These are phyloP conservation scores for Diddensiella santjacobensis DNA, from an alignment of 805 yeast species.

Conservation along the genomic window DNA sequence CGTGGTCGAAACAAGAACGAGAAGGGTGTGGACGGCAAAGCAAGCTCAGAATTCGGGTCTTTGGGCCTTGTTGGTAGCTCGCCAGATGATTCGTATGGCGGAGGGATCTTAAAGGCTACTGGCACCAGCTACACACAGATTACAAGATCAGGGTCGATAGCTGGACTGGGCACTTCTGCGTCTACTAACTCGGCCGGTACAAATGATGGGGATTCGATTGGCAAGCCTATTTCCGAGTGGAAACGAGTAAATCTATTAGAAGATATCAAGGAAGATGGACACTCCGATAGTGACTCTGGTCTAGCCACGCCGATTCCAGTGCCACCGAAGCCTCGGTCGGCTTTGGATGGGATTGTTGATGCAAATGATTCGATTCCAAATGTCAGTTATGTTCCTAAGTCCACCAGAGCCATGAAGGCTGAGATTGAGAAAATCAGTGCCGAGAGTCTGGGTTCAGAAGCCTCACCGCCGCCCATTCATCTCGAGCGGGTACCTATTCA, in stretches of 20 bases:
- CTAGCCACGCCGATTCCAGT: slow-evolving; percentile 1
- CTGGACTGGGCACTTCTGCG: not conserved
- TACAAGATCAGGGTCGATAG: slow-evolving; percentile 5
- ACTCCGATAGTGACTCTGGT: slow-evolving; percentile 5
- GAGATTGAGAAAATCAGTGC: not conserved
- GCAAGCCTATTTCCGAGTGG: slow-evolving; percentile 9
- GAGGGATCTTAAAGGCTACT: not conserved
- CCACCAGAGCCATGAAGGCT: not conserved
- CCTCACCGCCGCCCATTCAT: not conserved
- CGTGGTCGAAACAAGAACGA: not conserved
- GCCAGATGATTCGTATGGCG: slow-evolving; percentile 18
- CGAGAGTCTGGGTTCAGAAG: not conserved
- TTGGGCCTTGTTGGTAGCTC: slow-evolving; percentile 11
- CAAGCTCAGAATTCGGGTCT: not conserved
- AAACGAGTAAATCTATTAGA: slow-evolving; percentile 9
- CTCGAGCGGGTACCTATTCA: not conserved
- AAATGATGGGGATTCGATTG: slow-evolving; percentile 5
- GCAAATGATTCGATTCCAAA: slow-evolving; percentile 3
- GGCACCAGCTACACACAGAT: slow-evolving; percentile 17
- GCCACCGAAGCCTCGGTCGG: not conserved
- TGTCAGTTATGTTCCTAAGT: not conserved
- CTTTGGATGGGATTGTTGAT: not conserved
- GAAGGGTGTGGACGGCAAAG: not conserved
- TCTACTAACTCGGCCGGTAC: not conserved
- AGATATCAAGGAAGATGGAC: slow-evolving; percentile 13